Evolutionary conservation across 495 filamentous ascomycete genomes (phyloP).

Genomic region (Trypethelium eluteriae): DNA sequence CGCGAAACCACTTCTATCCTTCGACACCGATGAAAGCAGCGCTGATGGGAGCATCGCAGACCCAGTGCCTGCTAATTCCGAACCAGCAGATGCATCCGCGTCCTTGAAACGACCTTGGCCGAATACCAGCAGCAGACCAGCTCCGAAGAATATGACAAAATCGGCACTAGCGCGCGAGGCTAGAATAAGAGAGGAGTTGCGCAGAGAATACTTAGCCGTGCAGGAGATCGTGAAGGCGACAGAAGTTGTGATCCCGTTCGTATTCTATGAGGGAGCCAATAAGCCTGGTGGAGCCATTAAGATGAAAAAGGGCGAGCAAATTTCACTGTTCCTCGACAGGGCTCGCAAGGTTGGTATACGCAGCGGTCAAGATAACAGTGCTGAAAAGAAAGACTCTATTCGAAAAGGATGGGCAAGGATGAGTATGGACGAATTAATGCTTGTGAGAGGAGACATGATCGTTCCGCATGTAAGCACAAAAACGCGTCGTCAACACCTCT

Average conservation of each 20-base stretch:
- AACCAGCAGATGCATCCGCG: constrained; percentile 28
- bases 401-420: constrained; percentile 85
- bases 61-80: constrained; percentile 36
- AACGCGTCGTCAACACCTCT: neutral
- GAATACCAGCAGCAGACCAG: constrained; percentile 34
- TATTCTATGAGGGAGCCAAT: constrained; percentile 97
- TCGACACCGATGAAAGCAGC: neutral
- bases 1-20: constrained; percentile 1
- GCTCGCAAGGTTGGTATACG: constrained; percentile 60
- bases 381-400: constrained; percentile 53
- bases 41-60: constrained; percentile 14
- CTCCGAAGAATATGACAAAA: constrained; percentile 79
- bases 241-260: constrained; percentile 87
- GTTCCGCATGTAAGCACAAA: constrained; percentile 76
- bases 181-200: constrained; percentile 68
- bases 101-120: constrained; percentile 25
- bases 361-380: constrained; percentile 59
- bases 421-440: constrained; percentile 91
- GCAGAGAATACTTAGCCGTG: constrained; percentile 74
- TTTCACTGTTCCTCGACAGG: constrained; percentile 87
- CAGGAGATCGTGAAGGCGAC: constrained; percentile 85
- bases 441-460: constrained; percentile 86
- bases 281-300: constrained; percentile 73
- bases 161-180: constrained; percentile 73
- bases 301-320: constrained; percentile 84